phyloP scores from a whole-genome alignment of 495 filamentous ascomycete genomes.

The Penicillium dipodomyicola region DNA sequence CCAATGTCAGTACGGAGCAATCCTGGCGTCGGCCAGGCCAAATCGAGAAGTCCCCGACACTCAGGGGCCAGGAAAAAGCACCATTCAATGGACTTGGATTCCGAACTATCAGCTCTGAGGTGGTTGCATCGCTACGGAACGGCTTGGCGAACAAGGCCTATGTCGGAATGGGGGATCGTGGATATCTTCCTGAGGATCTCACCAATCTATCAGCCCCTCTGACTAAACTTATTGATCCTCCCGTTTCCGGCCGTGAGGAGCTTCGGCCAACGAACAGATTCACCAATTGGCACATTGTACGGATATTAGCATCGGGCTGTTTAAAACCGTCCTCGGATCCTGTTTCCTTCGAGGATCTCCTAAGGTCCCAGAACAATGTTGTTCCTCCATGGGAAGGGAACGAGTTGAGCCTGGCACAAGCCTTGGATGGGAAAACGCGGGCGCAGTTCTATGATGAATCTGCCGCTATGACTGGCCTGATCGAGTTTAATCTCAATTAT shows the following conservation, averaged over 20 bases:
- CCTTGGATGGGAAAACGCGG: conserved; percentile 26
- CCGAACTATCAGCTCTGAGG: conserved; percentile 57
- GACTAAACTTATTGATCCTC: conserved; percentile 27
- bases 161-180: conserved; percentile 31
- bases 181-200: conserved; percentile 24
- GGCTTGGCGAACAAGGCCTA: conserved; percentile 45
- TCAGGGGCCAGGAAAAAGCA: conserved; percentile 22
- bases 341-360: conserved; percentile 36
- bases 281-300: conserved; percentile 50
- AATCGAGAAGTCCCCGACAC: conserved; percentile 8
- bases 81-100: conserved; percentile 46
- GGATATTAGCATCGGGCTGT: conserved; percentile 50
- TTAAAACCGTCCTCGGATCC: conserved; percentile 41
- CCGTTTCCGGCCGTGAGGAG: conserved; percentile 12
- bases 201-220: conserved; percentile 24
- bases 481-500: conserved; percentile 37
- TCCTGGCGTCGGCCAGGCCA: conserved; percentile 36
- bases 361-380: conserved; percentile 34
- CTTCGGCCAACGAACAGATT: conserved; percentile 31
- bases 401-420: conserved; percentile 17
- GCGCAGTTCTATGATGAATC: conserved; percentile 40
- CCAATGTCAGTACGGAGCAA: conserved; percentile 35
- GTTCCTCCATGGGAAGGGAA: conserved; percentile 37
- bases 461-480: conserved; percentile 35
- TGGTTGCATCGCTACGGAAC: conserved; percentile 52